Evolutionary conservation across 495 filamentous ascomycete species (phyloP), one percentile per base, ranked within the genome.

Genomic region (Clavariopsis aquatica): DNA sequence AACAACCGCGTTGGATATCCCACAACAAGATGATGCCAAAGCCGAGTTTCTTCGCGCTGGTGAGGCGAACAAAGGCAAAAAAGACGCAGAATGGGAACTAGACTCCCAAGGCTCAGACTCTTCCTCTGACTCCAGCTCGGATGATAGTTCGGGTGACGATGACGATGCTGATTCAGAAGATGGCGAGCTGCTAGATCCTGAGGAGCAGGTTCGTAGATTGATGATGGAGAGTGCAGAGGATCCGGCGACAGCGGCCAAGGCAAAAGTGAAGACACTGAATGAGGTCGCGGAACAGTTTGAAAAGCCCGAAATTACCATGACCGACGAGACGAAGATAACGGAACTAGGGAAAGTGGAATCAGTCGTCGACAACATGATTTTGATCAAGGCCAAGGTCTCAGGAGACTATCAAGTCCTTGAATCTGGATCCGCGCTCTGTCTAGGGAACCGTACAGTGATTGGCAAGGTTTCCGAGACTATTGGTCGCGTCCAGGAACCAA

Each of bases 391-490:
- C 3, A 85, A 82, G n/a, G 84, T 80, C 0, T 84, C 89, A 1
- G 93, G 91, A 60, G 89, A 93, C 68, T 87, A 90, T 55, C 85
- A 87, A 71, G 93, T 96, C 0, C 80, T 97, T 12, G 90, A 96
- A 56, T 83, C 78, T 12, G 90, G 89, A 28, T 96, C 93, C 0
- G 79, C 96, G 17, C 83, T 98, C 1, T 96, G 91, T 74, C 81
- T 87, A n/a, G 85, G 84, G 66, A 83, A 94, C 68, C 80, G 91
- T 38, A 82, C 79, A 27, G 80, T 96, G 12, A 79, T 96, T 61
- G 94, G 93, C 24, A 85, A 85, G 22, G 81, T 98, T 4, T 79
- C 85, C 6, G 94, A 98, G 66, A 89, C 88, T 1, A 72, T 98
- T 13, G 94, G 93, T 36, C 80, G 87, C 66, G 91, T 96, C 1